Evolutionary conservation across 2,329 filamentous ascomycete species (phyloP), one percentile per base, ranked within the genome.

Genomic region (Aspergillus cejpii): DNA sequence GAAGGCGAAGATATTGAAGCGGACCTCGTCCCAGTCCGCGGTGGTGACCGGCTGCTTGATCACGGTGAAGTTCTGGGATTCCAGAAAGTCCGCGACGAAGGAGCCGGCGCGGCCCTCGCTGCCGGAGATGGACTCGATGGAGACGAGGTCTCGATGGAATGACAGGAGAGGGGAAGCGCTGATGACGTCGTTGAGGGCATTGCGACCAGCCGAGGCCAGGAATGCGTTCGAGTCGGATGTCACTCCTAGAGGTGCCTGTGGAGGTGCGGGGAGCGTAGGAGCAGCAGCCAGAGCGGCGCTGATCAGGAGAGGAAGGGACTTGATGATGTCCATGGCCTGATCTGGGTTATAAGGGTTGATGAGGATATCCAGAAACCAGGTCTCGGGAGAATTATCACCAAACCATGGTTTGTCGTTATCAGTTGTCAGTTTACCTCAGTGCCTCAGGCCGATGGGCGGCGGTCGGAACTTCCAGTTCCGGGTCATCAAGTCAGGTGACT

Each of bases 1-100:
- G 43, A 61, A 88, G 1, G 89, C 89, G 31, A 90, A 72, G 39
- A 95, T 74, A 58, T 95, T 95, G 72, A 84, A 89, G 33, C 85
- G 76, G 24, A 66, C 62, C n/a, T n/a, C n/a, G n/a, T n/a, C n/a
- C n/a, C n/a, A n/a, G n/a, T n/a, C n/a, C n/a, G n/a, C n/a, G 27
- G 37, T 46, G n/a, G 51, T 42, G 6, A 63, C 61, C 27, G 53
- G 55, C 56, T 85, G 81, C 45, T 74, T 76, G 54, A 84, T 75
- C 24, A 84, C 80, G 0, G 73, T 79, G 65, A 83, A 84, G 54
- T 78, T 74, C 48, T 76, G 74, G 3, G 66, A 61, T 45, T 73
- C 64, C 5, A 95, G 78, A 58, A 87, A 87, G 1, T 76, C 68
- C 27, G 78, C 73, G 4, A 95, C 75, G 67, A 83, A 88, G 38